Conservation (phyloP, 2,329 filamentous ascomycete species). For the Ceratocystis lukuohia region DNA sequence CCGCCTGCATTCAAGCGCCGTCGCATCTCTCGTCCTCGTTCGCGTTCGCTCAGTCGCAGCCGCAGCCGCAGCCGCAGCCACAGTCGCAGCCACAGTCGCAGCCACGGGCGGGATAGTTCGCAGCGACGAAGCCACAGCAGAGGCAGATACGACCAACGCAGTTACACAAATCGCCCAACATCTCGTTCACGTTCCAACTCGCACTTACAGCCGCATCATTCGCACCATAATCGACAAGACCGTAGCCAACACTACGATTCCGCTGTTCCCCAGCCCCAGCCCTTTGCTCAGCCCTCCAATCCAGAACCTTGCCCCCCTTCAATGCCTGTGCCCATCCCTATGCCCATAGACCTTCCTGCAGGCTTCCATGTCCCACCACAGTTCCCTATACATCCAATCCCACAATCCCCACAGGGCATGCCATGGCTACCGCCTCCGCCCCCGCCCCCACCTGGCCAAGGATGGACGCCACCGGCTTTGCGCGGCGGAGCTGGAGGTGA, state of each 20-base stretch:
- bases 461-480: background rate
- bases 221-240: background rate
- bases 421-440: conserved; percentile 21
- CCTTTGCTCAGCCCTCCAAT: background rate
- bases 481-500: conserved; percentile 1
- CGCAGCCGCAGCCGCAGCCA: background rate
- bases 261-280: conserved; percentile 13
- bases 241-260: background rate
- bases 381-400: conserved; percentile 26
- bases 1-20: conserved; percentile 9
- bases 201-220: conserved; percentile 20
- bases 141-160: conserved; percentile 2
- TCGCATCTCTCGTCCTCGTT: conserved; percentile 7
- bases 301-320: background rate
- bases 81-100: conserved; percentile 5
- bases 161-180: conserved; percentile 20
- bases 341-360: conserved; percentile 19
- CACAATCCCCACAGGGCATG: conserved; percentile 22
- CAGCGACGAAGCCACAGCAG: background rate
- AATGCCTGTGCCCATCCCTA: background rate
- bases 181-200: conserved; percentile 19
- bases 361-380: conserved; percentile 23
- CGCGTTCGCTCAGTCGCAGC: conserved; percentile 1
- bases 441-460: conserved; percentile 21
- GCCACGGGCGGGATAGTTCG: conserved; percentile 22